These are phyloP conservation scores for Amanita pseudoporphyria DNA, from an alignment of 768 basidiomycete genomes.

Conservation along the genomic window DNA sequence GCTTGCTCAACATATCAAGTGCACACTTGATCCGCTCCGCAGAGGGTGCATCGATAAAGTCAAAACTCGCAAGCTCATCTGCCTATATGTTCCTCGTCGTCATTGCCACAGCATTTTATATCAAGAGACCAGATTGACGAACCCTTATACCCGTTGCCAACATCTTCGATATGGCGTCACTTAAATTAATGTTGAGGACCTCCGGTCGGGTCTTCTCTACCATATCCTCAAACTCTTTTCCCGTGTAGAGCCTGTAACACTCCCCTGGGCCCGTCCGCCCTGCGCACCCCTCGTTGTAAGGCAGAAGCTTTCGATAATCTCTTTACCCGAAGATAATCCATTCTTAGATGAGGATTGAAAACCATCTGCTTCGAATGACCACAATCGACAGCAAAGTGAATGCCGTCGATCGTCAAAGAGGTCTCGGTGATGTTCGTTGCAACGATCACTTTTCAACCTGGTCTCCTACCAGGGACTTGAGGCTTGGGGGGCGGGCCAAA, in stretches of 20 bases:
- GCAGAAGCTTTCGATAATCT: constrained; percentile 89
- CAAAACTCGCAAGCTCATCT: constrained; percentile 64
- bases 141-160: constrained; percentile 81
- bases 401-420: constrained; percentile 85
- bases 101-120: neutral
- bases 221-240: constrained; percentile 82
- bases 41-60: constrained; percentile 79
- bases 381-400: constrained; percentile 88
- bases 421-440: constrained; percentile 92
- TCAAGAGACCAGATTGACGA: neutral
- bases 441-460: constrained; percentile 78
- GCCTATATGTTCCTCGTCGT: neutral
- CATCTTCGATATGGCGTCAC: constrained; percentile 79
- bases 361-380: constrained; percentile 90
- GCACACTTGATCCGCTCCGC: constrained; percentile 89
- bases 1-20: constrained; percentile 73
- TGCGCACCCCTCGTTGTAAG: constrained; percentile 79
- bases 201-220: constrained; percentile 91
- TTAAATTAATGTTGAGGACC: constrained; percentile 76
- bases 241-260: constrained; percentile 85
- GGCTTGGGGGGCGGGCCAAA: constrained; percentile 72
- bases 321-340: constrained; percentile 74
- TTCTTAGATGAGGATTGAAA: constrained; percentile 84
- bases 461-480: constrained; percentile 46
- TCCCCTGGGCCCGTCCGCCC: constrained; percentile 86